phyloP scores from a whole-genome alignment of 768 basidiomycete species.

The Cystofilobasidium capitatum region DNA sequence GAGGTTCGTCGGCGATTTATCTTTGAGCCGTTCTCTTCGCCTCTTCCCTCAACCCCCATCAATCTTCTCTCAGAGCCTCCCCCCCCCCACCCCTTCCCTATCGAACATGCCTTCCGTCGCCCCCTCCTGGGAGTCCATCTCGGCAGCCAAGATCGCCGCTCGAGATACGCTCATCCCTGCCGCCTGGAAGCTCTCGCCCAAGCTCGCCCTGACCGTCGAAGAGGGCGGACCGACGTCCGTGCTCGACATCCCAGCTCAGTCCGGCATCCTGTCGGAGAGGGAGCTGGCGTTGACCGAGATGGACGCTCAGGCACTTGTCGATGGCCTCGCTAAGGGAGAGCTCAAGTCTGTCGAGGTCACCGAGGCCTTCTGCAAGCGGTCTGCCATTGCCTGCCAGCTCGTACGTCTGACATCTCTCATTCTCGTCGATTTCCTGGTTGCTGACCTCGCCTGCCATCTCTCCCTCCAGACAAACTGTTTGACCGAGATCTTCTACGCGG shows the following conservation, averaged over 20 bases:
- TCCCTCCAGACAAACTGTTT: conserved; percentile 59
- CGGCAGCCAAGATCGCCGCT: conserved; percentile 25
- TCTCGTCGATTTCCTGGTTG: not conserved
- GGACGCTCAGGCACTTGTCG: conserved; percentile 28
- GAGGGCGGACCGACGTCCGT: conserved; percentile 27
- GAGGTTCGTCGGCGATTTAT: too few species aligned
- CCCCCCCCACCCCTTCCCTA: too few species aligned
- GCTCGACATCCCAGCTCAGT: conserved; percentile 30
- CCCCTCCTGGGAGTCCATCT: conserved; percentile 25
- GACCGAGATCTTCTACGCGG: conserved; percentile 72
- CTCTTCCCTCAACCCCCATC: too few species aligned
- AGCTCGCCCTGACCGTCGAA: conserved; percentile 13
- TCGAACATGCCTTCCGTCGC: not conserved
- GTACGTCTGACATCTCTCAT: conserved; percentile 41
- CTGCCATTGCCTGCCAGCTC: conserved; percentile 67
- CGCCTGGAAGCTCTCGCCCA: conserved; percentile 24
- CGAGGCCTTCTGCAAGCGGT: conserved; percentile 64
- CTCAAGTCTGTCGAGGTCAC: conserved; percentile 49
- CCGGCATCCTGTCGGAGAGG: conserved; percentile 28
- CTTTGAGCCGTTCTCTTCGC: too few species aligned
- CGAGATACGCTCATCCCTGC: conserved; percentile 31
- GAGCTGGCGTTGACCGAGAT: conserved; percentile 33
- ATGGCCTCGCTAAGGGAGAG: conserved; percentile 25
- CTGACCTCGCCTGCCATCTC: too few species aligned
- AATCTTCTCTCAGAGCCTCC: too few species aligned